Conservation (phyloP, 371 early-diverging fungal genomes). For the Saksenaea vasiformis region DNA sequence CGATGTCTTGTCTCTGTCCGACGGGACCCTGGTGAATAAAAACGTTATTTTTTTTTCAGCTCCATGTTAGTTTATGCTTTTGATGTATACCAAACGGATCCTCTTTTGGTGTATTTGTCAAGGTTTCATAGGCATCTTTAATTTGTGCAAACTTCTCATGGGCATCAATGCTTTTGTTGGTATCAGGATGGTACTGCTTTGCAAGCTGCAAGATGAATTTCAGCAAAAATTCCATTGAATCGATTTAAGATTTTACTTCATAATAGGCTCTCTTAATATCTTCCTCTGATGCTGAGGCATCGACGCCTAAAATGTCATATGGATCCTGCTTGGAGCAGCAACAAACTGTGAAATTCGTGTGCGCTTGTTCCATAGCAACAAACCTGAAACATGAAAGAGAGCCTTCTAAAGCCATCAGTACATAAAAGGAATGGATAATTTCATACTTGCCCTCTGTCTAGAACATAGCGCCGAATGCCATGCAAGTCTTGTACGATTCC, state of each 20-base stretch:
- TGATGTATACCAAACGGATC: not conserved
- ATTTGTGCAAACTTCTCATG: conserved; percentile 94
- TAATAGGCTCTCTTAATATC: conserved; percentile 97
- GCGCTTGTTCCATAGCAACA: not conserved
- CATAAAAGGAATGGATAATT: not conserved
- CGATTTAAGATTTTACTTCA: conserved; percentile 42
- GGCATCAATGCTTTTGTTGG: conserved; percentile 85
- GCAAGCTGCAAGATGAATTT: conserved; percentile 63
- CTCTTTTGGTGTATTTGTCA: conserved; percentile 85
- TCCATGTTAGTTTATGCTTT: not conserved
- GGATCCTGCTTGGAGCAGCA: conserved; percentile 65
- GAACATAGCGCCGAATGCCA: no score
- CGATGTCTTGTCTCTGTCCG: not conserved
- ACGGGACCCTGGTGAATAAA: not conserved
- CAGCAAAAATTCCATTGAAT: not conserved
- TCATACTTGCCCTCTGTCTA: not conserved
- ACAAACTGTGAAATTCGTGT: not conserved
- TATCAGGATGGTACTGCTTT: conserved; percentile 95
- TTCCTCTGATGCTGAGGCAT: conserved; percentile 68
- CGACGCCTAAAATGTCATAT: conserved; percentile 83
- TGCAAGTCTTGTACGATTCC: no score
- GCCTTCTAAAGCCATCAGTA: not conserved
- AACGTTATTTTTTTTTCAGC: not conserved
- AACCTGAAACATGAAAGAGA: not conserved
- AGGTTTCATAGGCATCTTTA: conserved; percentile 94